Conservation (phyloP, 345 rosid species). For the Eucalyptus virginea region DNA sequence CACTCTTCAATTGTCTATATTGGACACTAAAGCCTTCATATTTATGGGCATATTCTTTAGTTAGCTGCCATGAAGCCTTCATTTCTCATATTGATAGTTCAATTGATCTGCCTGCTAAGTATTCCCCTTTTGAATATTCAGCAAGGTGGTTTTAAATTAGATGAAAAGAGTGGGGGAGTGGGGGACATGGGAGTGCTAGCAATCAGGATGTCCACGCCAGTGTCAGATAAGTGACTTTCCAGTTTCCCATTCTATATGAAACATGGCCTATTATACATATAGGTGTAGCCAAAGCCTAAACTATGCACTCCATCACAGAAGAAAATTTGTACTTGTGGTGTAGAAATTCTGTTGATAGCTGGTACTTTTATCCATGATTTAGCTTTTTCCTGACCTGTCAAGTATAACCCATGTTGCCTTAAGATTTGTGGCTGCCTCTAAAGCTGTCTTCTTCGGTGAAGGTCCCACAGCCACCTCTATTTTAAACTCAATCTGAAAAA, state of each 20-base stretch:
- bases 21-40: background rate
- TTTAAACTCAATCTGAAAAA: conserved; percentile 21
- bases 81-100: background rate
- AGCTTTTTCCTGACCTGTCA: conserved; percentile 27
- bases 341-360: background rate
- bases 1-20: background rate
- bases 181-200: background rate
- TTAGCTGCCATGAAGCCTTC: background rate
- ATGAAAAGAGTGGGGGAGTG: background rate
- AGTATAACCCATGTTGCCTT: conserved; percentile 44
- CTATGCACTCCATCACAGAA: background rate
- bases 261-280: background rate
- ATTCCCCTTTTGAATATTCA: background rate
- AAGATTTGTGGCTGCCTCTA: conserved; percentile 14
- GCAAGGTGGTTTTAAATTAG: background rate
- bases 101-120: background rate
- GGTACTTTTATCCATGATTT: background rate
- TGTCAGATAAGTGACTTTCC: background rate
- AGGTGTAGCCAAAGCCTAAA: background rate
- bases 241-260: background rate
- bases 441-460: conserved; percentile 16
- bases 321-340: background rate
- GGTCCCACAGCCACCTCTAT: conserved; percentile 28
- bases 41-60: background rate
- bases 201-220: background rate